Evolutionary conservation across 106 monocot species (phyloP), one percentile per base, ranked within the genome.

Genomic region (Iris macrosiphon): DNA sequence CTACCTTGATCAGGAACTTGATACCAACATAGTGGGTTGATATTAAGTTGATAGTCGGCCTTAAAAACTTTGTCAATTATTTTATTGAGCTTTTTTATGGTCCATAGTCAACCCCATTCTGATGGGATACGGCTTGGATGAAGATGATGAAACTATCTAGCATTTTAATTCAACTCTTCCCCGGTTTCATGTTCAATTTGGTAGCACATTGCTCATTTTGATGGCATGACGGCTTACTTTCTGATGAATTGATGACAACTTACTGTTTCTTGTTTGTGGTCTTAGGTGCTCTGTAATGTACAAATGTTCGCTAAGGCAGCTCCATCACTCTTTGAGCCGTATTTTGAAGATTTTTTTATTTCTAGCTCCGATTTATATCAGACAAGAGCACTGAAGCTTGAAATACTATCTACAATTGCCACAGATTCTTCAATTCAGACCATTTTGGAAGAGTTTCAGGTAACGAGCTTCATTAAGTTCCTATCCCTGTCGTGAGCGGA

Each of bases 381-480:
- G 66, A 75, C 72, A 15, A 84, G 62, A 60, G 66, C 78, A 49
- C 25, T 98, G 22, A 98, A 98, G 67, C 83, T 98, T 67, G 83
- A 98, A 55, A 87, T 98, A 78, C 56, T 98, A 30, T 77, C 96
- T 14, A 75, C 64, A 22, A 78, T 98, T 59, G 90, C 70, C 32
- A 80, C 82, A 17, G 83, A 98, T 40, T 66, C 72, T 41, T 80
- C 90, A 31, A 49, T 78, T 62, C 62, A 77, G 28, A 56, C 58
- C 27, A 91, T 98, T 66, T 78, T 98, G 53, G 85, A 91, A 40
- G 96, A 83, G 42, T 82, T 98, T 51, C 83, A 91, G 96, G 96
- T 96, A 80, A 23, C 31, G 31, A 4, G 15, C 19, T 53, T 33
- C 33, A 8, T 19, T 19, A 33, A 2, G 52, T 18, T 53, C 8